Percentiles rank a stretch among this genome's conserved stretches.
Conservation (phyloP, 192 early-diverging fungal species). For the Coemansia sp. region DNA sequence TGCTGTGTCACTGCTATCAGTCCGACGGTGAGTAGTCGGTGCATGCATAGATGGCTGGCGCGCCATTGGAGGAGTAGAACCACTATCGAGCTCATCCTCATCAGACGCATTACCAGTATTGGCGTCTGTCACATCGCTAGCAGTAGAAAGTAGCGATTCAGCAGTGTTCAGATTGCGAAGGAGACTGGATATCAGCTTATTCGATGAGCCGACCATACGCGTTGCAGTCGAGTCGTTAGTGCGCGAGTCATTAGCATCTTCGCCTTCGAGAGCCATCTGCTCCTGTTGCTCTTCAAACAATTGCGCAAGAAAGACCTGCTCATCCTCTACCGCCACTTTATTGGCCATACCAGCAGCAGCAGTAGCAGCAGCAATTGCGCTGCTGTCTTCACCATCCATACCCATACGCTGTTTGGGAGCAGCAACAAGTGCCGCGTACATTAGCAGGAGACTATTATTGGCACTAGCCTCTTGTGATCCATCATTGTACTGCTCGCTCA, state of each 20-base stretch:
- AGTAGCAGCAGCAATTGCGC: constrained; percentile 50
- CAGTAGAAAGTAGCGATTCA: constrained; percentile 44
- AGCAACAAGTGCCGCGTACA: constrained; percentile 44
- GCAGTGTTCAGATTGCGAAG: constrained; percentile 31
- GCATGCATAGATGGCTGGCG: background rate
- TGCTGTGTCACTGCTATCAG: constrained; percentile 4
- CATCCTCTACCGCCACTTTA: constrained; percentile 76
- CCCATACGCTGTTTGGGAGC: constrained; percentile 63
- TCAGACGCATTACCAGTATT: constrained; percentile 41
- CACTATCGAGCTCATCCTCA: constrained; percentile 19
- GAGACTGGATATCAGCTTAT: constrained; percentile 26
- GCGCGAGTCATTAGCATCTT: constrained; percentile 25
- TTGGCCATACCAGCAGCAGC: constrained; percentile 55
- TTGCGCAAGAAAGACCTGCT: constrained; percentile 83
- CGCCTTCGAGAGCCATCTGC: constrained; percentile 58
- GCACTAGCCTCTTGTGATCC: background rate
- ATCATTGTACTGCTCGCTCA: background rate
- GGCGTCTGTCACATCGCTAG: constrained; percentile 22
- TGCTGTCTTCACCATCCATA: constrained; percentile 53
- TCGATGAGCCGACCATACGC: constrained; percentile 19
- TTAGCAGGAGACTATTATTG: constrained; percentile 28
- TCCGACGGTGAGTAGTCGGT: constrained; percentile 4
- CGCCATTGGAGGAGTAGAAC: background rate
- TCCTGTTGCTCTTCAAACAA: constrained; percentile 69
- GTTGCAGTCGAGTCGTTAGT: constrained; percentile 5